Evolutionary conservation across 345 rosid species (phyloP), one percentile per base, ranked within the genome.

Genomic region (Lepidium aucheri): DNA sequence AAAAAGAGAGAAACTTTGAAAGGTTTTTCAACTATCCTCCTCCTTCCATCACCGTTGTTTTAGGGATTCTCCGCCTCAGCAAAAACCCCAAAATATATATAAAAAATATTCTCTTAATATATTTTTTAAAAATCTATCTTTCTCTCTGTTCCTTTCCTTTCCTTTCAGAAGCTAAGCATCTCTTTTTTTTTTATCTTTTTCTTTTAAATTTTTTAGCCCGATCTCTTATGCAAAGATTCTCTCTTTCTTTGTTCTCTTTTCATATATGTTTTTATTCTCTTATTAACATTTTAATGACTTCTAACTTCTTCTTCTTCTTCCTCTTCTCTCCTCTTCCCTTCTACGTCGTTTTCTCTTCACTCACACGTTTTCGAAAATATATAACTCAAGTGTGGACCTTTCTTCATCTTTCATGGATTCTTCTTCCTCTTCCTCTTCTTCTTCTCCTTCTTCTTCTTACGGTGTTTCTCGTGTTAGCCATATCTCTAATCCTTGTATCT

Each of bases 91-190:
- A 49, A 22, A 22, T 9, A 41, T 17, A 17, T 17, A 9, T 28
- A 9, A 15, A 39, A 73, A 40, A 58, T 52, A 66, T 74, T 60
- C 67, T 67, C 68, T 59, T n/a, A 18, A 28, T 28, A 28, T 28
- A 0, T n/a, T n/a, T n/a, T n/a, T n/a, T n/a, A n/a, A n/a, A 28
- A 28, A 40, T 60, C 51, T 5, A 6, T 73, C 68, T 66, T 73
- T 65, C 76, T 74, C 74, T 75, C 71, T 74, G 74, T 81, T 75
- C 69, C 70, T 78, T 74, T 80, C 70, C 69, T 77, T 70, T 79
- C 76, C 83, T 81, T 85, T 86, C 82, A 70, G 84, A 88, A 85
- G 95, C 85, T 70, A 79, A 85, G 92, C 88, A 86, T 88, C 89
- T 76, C 85, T 81, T 69, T 68, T 73, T 61, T 76, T 77, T 71